A percentile compares a stretch with the other conserved stretches of the same genome.
Conservation (phyloP, 495 filamentous ascomycete species). For the Astrothelium subdiscretum region DNA sequence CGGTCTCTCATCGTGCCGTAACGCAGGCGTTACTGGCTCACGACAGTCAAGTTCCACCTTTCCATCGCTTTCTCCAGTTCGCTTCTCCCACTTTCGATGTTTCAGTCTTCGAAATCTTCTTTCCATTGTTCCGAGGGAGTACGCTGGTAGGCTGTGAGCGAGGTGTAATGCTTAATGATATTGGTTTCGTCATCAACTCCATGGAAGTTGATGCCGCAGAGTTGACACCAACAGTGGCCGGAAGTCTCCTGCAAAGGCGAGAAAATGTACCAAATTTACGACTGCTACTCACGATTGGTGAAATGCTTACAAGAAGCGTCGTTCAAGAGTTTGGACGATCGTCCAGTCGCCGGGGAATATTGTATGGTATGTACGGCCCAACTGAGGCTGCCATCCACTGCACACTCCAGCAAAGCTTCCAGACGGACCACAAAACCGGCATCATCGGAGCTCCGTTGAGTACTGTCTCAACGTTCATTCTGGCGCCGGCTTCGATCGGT, state of each 20-base stretch:
- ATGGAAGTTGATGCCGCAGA: constrained; percentile 70
- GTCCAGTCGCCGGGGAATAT: constrained; percentile 32
- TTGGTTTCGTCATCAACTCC: constrained; percentile 47
- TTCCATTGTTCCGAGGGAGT: constrained; percentile 55
- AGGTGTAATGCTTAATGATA: constrained; percentile 52
- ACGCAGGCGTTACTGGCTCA: constrained; percentile 70
- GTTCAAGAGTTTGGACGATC: constrained; percentile 58
- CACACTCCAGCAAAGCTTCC: constrained; percentile 42
- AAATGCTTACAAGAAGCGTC: constrained; percentile 67
- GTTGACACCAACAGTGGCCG: constrained; percentile 70
- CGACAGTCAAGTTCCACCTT: constrained; percentile 56
- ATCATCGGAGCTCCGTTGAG: constrained; percentile 63
- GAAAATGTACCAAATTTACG: constrained; percentile 46
- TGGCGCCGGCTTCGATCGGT: constrained; percentile 25
- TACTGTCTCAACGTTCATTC: constrained; percentile 64
- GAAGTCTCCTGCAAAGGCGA: constrained; percentile 51
- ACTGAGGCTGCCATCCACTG: constrained; percentile 68
- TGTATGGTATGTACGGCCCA: constrained; percentile 81
- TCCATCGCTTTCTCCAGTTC: constrained; percentile 73
- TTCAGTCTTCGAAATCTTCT: constrained; percentile 82
- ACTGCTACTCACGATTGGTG: constrained; percentile 69
- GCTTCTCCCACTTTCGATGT: constrained; percentile 82
- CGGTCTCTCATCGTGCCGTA: constrained; percentile 61
- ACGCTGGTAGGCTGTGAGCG: constrained; percentile 61
- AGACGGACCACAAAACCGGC: constrained; percentile 37